Conservation (phyloP, 257 asterid genomes). For the Solanum sejunctum region DNA sequence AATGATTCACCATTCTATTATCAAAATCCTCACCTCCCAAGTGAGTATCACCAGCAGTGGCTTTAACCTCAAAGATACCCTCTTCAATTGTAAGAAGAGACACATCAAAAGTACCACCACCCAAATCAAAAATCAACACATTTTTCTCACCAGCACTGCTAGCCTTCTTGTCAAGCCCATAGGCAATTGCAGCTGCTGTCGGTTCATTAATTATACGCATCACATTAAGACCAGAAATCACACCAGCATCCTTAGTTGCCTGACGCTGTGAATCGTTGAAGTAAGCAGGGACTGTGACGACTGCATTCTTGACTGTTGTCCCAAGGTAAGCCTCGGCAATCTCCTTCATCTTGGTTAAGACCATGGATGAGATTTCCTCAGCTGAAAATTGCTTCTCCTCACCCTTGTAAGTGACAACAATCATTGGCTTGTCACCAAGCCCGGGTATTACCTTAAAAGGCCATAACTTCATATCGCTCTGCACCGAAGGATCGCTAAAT, state of each 20-base stretch:
- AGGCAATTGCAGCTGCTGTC: conserved; percentile 10
- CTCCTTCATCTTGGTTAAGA: conserved; percentile 14
- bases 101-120: conserved; percentile 19
- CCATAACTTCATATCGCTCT: background rate
- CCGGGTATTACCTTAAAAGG: conserved; percentile 2
- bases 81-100: conserved; percentile 13
- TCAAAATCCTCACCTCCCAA: conserved; percentile 28
- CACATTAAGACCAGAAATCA: conserved; percentile 15
- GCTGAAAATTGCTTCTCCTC: conserved; percentile 19
- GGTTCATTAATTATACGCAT: conserved; percentile 14
- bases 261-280: conserved; percentile 13
- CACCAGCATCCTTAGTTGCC: conserved; percentile 19
- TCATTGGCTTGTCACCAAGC: conserved; percentile 11
- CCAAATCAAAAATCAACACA: conserved; percentile 14
- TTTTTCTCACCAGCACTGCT: background rate
- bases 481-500: background rate
- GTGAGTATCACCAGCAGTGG: conserved; percentile 19
- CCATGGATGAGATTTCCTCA: conserved; percentile 20
- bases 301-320: conserved; percentile 10
- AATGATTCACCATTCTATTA: conserved; percentile 17
- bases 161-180: conserved; percentile 12
- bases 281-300: conserved; percentile 19
- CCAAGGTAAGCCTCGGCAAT: conserved; percentile 18
- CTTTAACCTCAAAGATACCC: conserved; percentile 18
- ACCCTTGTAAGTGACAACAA: conserved; percentile 13